Percentiles rank a stretch among this genome's conserved stretches.
phyloP scores from a whole-genome alignment of 139 green algal genomes.

The Spirogloea muscicola region DNA sequence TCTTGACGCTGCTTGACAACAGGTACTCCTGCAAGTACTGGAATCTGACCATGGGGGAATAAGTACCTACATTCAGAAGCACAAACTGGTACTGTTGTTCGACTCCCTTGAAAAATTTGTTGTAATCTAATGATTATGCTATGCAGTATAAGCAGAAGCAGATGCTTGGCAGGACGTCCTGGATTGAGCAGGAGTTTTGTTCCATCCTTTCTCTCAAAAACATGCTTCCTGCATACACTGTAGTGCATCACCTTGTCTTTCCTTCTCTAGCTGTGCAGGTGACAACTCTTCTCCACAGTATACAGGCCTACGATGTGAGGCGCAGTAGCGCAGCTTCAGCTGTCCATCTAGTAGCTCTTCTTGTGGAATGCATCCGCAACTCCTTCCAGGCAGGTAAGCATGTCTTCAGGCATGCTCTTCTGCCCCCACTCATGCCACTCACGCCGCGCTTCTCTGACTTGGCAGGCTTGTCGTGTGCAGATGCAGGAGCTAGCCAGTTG shows the following conservation, averaged over 20 bases:
- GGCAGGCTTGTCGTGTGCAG: not conserved
- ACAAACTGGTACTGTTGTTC: too few relatives aligned
- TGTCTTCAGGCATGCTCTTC: slow-evolving; percentile 1
- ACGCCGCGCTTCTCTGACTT: not conserved
- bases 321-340: slow-evolving; percentile 13
- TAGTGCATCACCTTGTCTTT: too few relatives aligned
- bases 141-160: too few relatives aligned
- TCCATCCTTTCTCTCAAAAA: too few relatives aligned
- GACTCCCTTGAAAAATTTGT: too few relatives aligned
- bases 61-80: too few relatives aligned
- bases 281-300: not conserved
- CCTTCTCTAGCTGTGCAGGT: not conserved
- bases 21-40: too few relatives aligned
- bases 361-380: slow-evolving; percentile 32
- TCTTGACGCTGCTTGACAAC: not conserved
- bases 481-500: not conserved
- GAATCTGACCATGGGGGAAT: too few relatives aligned
- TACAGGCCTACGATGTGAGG: not conserved
- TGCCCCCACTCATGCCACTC: not conserved
- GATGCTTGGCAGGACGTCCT: too few relatives aligned
- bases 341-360: slow-evolving; percentile 18
- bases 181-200: too few relatives aligned
- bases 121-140: too few relatives aligned
- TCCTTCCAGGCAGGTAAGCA: slow-evolving; percentile 20
- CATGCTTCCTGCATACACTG: too few relatives aligned